Evolutionary conservation across 2,329 filamentous ascomycete species (phyloP), one percentile per base, ranked within the genome.

Genomic region (Tricladium varicosporioides): DNA sequence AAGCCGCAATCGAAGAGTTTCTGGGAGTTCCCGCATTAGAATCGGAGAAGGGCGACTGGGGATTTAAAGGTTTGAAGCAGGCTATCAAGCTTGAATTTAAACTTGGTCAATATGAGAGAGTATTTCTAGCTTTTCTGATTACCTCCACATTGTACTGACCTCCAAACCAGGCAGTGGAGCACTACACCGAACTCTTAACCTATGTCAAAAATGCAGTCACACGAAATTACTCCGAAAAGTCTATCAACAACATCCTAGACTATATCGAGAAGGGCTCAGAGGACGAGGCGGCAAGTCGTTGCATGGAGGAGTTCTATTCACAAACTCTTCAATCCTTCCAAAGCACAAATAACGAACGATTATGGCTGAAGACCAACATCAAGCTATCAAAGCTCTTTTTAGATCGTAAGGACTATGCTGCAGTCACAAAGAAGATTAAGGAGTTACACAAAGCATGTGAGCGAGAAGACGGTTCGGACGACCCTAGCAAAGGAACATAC

Each of bases 241-340:
- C 93, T 11, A 96, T 99, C 77, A 97, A 97, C 76, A 97, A 97
- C 73, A 96, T 99, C 87, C 85, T 99, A 48, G 94, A 97, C 76
- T 96, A 89, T 72, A 94, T 99, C 64, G 93, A 97, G 74, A 97
- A 97, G 75, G 89, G 85, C n/a, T 80, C 85, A 11, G 81, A 87
- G 42, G 87, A 87, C 56, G 82, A 85, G 7, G 84, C 86, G 45
- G 86, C 89, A 19, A 88, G 88, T 68, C 79, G 83, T 61, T 93
- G 88, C 73, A 95, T 97, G 86, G 93, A 97, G 72, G 83, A 91
- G 63, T 96, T 99, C 78, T 99, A 97, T 75, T 93, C 91, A 1
- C 78, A 94, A 65, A 99, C 94, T 1, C 85, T 99, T 14, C 83
- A 92, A 65, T 96, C 93, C 57, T 97, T 99, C 76, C 92, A 97